Evolutionary conservation across 2,329 filamentous ascomycete species (phyloP), one percentile per base, ranked within the genome.

Genomic region (Alternaria gansuensis): DNA sequence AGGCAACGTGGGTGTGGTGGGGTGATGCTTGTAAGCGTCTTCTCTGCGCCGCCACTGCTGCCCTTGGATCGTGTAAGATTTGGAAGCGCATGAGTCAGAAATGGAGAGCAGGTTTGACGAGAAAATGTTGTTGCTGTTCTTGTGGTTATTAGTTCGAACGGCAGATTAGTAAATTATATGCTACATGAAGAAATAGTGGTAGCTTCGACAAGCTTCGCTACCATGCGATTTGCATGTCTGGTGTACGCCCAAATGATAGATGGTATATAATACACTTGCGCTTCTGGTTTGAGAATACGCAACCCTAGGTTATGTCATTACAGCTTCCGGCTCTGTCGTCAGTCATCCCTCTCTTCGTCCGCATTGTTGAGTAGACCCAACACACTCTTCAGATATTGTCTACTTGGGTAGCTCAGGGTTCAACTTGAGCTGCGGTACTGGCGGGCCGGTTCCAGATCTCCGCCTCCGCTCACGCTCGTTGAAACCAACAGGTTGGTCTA

Each of bases 371-470:
- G 14, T 21, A 3, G 46, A 29, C 33, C 13, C n/a, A 4, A 4
- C 4, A 40, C 4, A 4, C 9, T 9, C 36, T 23, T 46, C 23
- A 14, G 37, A 14, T 17, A 11, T 3, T 24, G 50, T 48, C 61
- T 69, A 71, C 52, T 65, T 62, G 29, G 67, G 67, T 46, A 71
- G 61, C 46, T 69, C 62, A 39, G 62, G 54, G 39, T 64, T 67
- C 43, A 69, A 17, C 51, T 67, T 65, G n/a, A 71, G 64, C 39
- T 71, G 75, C 8, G 79, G 78, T 8, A 76, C 77, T 21, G 81
- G 80, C 28, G 82, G 86, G 2, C 86, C 87, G 9, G 87, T 89
- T 3, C 87, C 87, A 55, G 84, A 85, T 54, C 87, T 81, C 67
- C 87, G 81, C 70, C 87, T 79, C 69, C 87, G 79, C 72, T 89